These are phyloP conservation scores for Rhamnella rubrinervis DNA, from an alignment of 331 rosid genomes.

Conservation along the genomic window DNA sequence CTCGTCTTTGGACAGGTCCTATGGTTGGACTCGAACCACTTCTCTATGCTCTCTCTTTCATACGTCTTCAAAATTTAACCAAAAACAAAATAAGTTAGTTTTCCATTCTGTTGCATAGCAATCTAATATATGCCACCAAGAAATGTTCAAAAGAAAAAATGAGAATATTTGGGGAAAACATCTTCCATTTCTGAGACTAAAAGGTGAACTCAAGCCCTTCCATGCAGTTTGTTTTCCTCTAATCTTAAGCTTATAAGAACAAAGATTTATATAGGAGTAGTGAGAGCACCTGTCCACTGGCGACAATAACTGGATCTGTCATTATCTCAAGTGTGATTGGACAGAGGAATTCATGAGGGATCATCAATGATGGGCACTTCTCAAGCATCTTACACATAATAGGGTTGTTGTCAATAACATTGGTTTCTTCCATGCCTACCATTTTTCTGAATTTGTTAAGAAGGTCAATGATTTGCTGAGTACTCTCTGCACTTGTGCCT, in stretches of 20 bases:
- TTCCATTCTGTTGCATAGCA: neutral
- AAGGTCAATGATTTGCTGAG: slow-evolving; percentile 45
- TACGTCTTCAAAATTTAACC: slow-evolving; percentile 50
- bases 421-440: slow-evolving; percentile 64
- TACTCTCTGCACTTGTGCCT: slow-evolving; percentile 43
- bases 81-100: slow-evolving; percentile 16
- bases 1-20: slow-evolving; percentile 75
- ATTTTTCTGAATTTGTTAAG: slow-evolving; percentile 63
- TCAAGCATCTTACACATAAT: slow-evolving; percentile 40
- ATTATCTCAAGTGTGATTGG: slow-evolving; percentile 72
- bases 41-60: slow-evolving; percentile 79
- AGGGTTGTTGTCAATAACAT: slow-evolving; percentile 46
- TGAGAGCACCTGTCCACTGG: slow-evolving; percentile 70
- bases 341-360: slow-evolving; percentile 82
- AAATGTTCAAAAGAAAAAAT: neutral
- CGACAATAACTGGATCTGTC: slow-evolving; percentile 75
- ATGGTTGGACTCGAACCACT: slow-evolving; percentile 64
- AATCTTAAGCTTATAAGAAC: neutral
- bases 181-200: no score
- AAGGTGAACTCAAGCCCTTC: no score
- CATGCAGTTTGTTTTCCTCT: no score
- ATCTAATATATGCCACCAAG: neutral
- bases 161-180: neutral
- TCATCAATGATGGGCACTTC: slow-evolving; percentile 61
- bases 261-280: neutral